Conservation (phyloP, 495 filamentous ascomycete species). For the Tuber calosporum region DNA sequence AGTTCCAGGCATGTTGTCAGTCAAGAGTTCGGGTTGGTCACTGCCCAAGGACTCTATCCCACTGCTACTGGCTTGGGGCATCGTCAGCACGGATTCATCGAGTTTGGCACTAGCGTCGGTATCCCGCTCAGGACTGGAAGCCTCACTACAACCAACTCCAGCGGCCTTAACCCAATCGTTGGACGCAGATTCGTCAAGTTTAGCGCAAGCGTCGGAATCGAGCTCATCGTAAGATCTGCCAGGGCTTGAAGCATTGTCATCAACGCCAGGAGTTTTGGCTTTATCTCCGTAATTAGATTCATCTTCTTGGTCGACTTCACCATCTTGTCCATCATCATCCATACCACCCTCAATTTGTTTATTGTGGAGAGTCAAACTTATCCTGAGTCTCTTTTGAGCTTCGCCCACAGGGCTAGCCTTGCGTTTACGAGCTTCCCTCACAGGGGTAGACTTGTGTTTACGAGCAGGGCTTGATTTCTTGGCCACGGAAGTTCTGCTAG, state of each 20-base stretch:
- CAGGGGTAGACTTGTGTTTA: not conserved
- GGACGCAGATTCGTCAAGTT: no score
- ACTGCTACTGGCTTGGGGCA: not conserved
- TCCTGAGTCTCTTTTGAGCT: not conserved
- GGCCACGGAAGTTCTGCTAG: not conserved
- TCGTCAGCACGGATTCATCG: not conserved
- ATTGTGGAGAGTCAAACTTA: not conserved
- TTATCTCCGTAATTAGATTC: not conserved
- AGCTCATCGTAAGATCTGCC: not conserved
- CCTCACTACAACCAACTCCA: not conserved
- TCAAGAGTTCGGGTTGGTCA: not conserved
- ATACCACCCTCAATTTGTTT: not conserved
- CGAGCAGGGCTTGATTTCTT: not conserved
- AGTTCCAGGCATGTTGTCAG: not conserved
- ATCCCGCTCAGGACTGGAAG: not conserved
- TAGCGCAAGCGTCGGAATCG: not conserved
- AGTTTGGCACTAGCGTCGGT: not conserved
- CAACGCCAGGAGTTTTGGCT: not conserved
- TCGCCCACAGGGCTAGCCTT: not conserved
- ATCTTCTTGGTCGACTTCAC: conserved; percentile 5
- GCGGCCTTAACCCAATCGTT: not conserved
- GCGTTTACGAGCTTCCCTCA: not conserved
- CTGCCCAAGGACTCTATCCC: not conserved
- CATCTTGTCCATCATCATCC: not conserved
- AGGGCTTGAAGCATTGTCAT: not conserved